Evolutionary conservation across 139 green algal species (phyloP).

Genomic region (Raphidocelis subcapitata): DNA sequence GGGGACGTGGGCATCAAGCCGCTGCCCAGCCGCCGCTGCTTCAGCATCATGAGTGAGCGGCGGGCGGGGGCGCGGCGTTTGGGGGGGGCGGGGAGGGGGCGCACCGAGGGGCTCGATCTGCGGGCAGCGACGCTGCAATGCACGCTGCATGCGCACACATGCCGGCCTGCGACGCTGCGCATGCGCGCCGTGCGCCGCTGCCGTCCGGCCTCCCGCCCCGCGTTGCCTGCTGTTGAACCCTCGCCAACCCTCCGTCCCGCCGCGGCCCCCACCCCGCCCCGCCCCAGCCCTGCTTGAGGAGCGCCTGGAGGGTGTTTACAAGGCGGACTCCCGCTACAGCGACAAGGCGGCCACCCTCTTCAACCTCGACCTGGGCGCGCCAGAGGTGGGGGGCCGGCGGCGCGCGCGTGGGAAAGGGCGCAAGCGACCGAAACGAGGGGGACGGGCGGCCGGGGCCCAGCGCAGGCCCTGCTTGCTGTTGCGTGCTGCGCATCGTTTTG

Average conservation of each 20-base stretch:
- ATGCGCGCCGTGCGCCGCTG: neutral
- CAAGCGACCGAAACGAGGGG: too few relatives aligned
- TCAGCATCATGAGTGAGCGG: constrained; percentile 83
- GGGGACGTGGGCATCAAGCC: constrained; percentile 87
- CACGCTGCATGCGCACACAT: neutral
- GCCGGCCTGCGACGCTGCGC: neutral
- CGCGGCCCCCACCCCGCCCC: too few relatives aligned
- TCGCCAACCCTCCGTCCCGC: too few relatives aligned
- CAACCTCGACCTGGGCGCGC: constrained; percentile 76
- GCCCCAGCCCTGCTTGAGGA: constrained; percentile 80
- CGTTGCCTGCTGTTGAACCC: neutral
- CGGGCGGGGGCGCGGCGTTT: too few relatives aligned
- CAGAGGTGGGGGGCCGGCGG: constrained; percentile 47
- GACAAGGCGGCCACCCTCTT: constrained; percentile 75
- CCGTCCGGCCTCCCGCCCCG: neutral
- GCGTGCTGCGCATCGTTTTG: too few relatives aligned
- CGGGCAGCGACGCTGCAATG: neutral
- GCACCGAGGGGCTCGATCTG: neutral
- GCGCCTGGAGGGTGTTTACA: constrained; percentile 87
- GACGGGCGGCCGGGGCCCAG: too few relatives aligned
- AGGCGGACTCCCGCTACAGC: constrained; percentile 78
- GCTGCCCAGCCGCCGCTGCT: constrained; percentile 89
- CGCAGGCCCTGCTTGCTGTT: too few relatives aligned
- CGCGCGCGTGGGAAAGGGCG: too few relatives aligned
- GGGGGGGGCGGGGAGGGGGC: too few relatives aligned